These are phyloP conservation scores for Alnus glutinosa DNA, from an alignment of 306 rosid species.

Conservation along the genomic window DNA sequence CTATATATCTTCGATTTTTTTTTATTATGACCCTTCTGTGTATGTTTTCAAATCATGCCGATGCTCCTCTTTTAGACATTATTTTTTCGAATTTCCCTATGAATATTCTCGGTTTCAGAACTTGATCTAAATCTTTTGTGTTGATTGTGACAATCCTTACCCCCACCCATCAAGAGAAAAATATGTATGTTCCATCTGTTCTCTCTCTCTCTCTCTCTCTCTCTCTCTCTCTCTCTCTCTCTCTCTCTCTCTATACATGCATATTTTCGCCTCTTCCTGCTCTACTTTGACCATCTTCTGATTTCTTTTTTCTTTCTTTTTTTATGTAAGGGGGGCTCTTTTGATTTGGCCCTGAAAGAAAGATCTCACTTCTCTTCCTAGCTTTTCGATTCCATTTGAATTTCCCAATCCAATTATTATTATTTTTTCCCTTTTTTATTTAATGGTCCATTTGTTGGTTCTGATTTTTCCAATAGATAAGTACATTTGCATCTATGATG, in stretches of 20 bases:
- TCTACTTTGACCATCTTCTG: not conserved
- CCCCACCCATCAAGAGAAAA: not conserved
- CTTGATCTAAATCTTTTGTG: not conserved
- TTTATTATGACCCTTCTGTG: no score
- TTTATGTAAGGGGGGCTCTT: not conserved
- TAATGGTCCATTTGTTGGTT: not conserved
- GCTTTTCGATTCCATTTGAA: conserved; percentile 24
- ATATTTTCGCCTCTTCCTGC: not conserved
- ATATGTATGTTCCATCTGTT: not conserved
- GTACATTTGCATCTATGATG: conserved; percentile 8
- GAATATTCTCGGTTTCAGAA: not conserved
- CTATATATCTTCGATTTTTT: no score
- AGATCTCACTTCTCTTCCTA: not conserved
- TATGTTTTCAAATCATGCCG: not conserved
- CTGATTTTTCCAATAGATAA: conserved; percentile 4
- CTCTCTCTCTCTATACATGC: not conserved
- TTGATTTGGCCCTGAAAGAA: not conserved
- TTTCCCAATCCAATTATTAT: not conserved
- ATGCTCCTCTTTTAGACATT: no score
- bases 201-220: not conserved
- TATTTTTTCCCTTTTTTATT: conserved; percentile 4
- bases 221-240: not conserved
- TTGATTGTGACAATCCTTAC: not conserved
- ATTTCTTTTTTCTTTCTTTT: no score
- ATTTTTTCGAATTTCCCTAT: not conserved